Percentiles rank a stretch among this genome's conserved stretches.
Conservation (phyloP, 108 stramenopile species). For the Skeletonema potamos region DNA sequence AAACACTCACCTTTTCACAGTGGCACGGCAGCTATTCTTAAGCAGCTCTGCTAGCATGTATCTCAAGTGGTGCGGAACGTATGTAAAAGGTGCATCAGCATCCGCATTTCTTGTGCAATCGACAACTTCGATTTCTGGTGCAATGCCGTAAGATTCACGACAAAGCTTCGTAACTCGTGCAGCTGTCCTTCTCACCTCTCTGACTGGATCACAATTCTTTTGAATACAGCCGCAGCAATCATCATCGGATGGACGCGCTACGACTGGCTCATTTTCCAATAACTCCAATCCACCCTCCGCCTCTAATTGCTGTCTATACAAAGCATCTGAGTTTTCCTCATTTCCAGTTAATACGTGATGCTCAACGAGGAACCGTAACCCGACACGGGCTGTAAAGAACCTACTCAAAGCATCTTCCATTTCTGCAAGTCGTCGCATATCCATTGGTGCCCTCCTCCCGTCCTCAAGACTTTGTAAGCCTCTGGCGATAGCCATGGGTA, state of each 20-base stretch:
- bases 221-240: conserved; percentile 73
- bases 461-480: conserved; percentile 54
- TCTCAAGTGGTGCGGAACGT: conserved; percentile 94
- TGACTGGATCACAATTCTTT: conserved; percentile 69
- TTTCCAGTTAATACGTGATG: conserved; percentile 84
- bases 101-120: conserved; percentile 42
- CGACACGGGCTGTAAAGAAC: conserved; percentile 91
- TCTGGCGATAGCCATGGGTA: conserved; percentile 72
- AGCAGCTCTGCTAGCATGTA: conserved; percentile 96
- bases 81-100: conserved; percentile 60
- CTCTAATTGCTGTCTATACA: conserved; percentile 29
- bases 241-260: conserved; percentile 7
- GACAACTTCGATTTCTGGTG: conserved; percentile 82
- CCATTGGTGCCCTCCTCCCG: conserved; percentile 48
- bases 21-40: conserved; percentile 96
- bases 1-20: conserved; percentile 59
- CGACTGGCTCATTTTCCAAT: conserved; percentile 23
- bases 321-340: conserved; percentile 34
- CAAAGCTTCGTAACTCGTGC: conserved; percentile 57
- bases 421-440: conserved; percentile 52
- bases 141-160: conserved; percentile 65
- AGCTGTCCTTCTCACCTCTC: conserved; percentile 63
- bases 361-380: conserved; percentile 86
- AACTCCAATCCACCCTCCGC: conserved; percentile 30
- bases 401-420: conserved; percentile 89